These are phyloP conservation scores for Peronosclerospora sorghi DNA, from an alignment of 352 stramenopile species.

Conservation along the genomic window DNA sequence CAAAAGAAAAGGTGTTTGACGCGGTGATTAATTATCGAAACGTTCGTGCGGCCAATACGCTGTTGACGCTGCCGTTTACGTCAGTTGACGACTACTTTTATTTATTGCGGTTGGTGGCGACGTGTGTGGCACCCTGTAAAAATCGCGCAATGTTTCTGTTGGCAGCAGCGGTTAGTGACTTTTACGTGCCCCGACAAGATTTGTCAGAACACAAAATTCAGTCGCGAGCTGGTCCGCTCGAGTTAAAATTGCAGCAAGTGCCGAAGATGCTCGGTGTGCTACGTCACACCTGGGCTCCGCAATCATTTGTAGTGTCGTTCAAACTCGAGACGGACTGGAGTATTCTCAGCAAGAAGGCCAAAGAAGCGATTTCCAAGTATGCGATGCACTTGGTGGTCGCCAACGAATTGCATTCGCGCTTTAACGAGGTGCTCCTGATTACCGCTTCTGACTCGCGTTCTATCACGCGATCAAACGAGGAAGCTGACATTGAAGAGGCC, in stretches of 20 bases:
- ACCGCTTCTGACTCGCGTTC: conserved; percentile 40
- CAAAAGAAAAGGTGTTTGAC: conserved; percentile 35
- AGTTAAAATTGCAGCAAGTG: conserved; percentile 85
- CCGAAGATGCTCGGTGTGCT: conserved; percentile 94
- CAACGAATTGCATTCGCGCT: conserved; percentile 93
- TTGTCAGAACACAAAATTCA: conserved; percentile 97
- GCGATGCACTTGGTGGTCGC: conserved; percentile 95
- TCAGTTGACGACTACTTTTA: conserved; percentile 96
- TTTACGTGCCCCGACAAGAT: conserved; percentile 90
- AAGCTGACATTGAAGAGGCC: conserved; percentile 48
- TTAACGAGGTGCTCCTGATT: conserved; percentile 84
- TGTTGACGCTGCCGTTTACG: conserved; percentile 89
- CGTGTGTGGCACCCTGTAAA: conserved; percentile 43
- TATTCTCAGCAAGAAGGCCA: conserved; percentile 90
- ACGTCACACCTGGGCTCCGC: conserved; percentile 82
- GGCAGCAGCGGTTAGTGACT: conserved; percentile 96
- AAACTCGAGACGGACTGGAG: conserved; percentile 97
- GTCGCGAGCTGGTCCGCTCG: conserved; percentile 56
- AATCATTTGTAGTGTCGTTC: conserved; percentile 92
- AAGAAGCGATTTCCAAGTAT: conserved; percentile 89
- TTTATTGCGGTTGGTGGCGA: conserved; percentile 76
- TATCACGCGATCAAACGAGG: conserved; percentile 42
- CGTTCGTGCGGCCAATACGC: conserved; percentile 24
- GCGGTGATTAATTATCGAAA: conserved; percentile 42
- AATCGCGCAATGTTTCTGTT: conserved; percentile 88